A percentile compares a stretch with the other conserved stretches of the same genome.
Evolutionary conservation across 148 eudicot species (phyloP).

Genomic region (Rhododendron griersonianum): DNA sequence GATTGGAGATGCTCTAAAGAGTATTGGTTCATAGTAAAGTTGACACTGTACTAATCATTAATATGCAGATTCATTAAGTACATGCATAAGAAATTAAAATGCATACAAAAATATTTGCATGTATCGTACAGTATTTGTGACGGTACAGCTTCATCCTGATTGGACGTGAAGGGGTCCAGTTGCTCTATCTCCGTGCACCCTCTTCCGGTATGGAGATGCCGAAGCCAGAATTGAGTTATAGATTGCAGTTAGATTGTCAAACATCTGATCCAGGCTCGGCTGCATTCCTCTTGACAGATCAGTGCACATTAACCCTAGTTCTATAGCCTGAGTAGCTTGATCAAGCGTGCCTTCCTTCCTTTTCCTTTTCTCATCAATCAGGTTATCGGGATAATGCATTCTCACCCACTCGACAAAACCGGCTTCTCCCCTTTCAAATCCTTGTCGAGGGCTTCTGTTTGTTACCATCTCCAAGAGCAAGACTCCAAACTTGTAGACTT

Average conservation of each 20-base stretch:
- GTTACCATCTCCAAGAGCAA: slow-evolving; percentile 28
- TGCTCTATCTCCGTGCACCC: background rate
- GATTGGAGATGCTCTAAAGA: background rate
- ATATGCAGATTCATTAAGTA: background rate
- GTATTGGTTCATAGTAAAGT: background rate
- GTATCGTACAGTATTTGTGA: background rate
- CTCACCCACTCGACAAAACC: slow-evolving; percentile 18
- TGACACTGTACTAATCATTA: background rate
- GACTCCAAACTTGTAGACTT: slow-evolving; percentile 26
- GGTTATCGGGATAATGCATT: slow-evolving; percentile 1
- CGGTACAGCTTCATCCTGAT: background rate
- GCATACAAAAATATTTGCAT: background rate
- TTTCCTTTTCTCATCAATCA: slow-evolving; percentile 25
- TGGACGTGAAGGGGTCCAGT: background rate
- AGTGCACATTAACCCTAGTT: slow-evolving; percentile 20
- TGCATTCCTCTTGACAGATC: background rate
- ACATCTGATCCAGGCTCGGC: slow-evolving; percentile 20
- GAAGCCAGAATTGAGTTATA: background rate
- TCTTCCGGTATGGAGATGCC: background rate
- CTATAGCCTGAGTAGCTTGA: slow-evolving; percentile 9
- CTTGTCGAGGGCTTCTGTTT: slow-evolving; percentile 25
- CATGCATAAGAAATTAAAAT: background rate
- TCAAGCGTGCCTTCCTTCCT: background rate
- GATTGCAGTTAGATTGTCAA: background rate
- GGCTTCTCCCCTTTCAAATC: slow-evolving; percentile 14